phyloP scores from a whole-genome alignment of 2,329 filamentous ascomycete species.

The Nigrospora osmanthi region DNA sequence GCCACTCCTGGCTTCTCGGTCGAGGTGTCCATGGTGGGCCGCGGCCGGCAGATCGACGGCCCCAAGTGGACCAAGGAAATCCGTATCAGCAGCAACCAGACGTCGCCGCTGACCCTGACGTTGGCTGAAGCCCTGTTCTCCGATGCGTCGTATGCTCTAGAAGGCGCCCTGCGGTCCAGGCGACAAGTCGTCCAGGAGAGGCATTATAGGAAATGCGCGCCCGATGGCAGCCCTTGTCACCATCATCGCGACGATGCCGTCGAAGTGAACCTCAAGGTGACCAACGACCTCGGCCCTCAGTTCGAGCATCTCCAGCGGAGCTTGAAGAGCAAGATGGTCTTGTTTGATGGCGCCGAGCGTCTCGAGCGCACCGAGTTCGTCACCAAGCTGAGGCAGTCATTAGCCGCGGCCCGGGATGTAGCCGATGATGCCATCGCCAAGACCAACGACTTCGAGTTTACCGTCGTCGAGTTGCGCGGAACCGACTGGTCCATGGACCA shows the following conservation, averaged over 20 bases:
- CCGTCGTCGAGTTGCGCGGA: slow-evolving; percentile 36
- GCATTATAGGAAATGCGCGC: slow-evolving; percentile 25
- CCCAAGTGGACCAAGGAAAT: slow-evolving; percentile 30
- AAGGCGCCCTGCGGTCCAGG: slow-evolving; percentile 29
- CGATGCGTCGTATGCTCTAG: slow-evolving; percentile 31
- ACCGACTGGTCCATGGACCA: slow-evolving; percentile 36
- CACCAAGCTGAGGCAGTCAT: slow-evolving; percentile 24
- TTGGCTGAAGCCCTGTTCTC: slow-evolving; percentile 40
- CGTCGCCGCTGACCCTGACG: slow-evolving; percentile 36
- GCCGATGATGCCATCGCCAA: slow-evolving; percentile 31
- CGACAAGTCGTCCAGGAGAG: slow-evolving; percentile 32
- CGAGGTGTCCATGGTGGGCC: slow-evolving; percentile 35
- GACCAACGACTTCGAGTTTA: slow-evolving; percentile 40
- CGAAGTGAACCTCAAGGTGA: slow-evolving; percentile 35
- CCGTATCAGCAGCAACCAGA: slow-evolving; percentile 37
- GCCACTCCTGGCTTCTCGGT: slow-evolving; percentile 42
- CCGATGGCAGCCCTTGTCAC: slow-evolving; percentile 26
- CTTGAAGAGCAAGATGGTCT: slow-evolving; percentile 32
- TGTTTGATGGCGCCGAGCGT: slow-evolving; percentile 35
- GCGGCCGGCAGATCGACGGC: slow-evolving; percentile 22
- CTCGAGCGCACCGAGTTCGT: slow-evolving; percentile 37
- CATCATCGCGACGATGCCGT: slow-evolving; percentile 35
- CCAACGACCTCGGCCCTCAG: slow-evolving; percentile 41
- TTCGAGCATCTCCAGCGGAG: slow-evolving; percentile 35
- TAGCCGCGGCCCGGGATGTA: slow-evolving; percentile 28